A percentile compares a stretch with the other conserved stretches of the same genome.
Evolutionary conservation across 768 basidiomycete genomes (phyloP).

Genomic region (Albatrellus ellisii): DNA sequence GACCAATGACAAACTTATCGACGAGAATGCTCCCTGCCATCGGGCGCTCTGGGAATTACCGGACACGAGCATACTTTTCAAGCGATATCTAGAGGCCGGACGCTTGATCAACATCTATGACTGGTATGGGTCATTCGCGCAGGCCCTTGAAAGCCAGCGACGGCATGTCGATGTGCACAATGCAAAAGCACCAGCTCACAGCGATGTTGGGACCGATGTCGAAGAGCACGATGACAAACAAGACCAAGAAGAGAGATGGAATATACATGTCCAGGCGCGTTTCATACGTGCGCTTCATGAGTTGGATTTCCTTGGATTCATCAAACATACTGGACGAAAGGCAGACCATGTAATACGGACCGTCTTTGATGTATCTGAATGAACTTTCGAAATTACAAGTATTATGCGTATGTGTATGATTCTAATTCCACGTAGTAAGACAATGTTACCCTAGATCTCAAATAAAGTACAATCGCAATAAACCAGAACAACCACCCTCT

Average conservation of each 20-base stretch:
- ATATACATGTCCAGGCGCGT: conserved; percentile 55
- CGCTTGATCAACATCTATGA: conserved; percentile 81
- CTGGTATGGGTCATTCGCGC: conserved; percentile 72
- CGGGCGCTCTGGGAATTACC: conserved; percentile 39
- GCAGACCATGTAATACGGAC: conserved; percentile 63
- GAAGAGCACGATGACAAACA: conserved; percentile 10
- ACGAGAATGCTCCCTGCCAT: neutral
- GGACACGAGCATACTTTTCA: conserved; percentile 67
- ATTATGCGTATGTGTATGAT: no score
- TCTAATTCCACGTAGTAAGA: no score
- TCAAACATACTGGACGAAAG: conserved; percentile 71
- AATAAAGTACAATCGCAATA: no score
- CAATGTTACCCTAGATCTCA: no score
- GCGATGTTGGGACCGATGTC: neutral
- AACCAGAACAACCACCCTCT: no score
- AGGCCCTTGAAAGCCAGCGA: conserved; percentile 48
- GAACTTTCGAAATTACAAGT: conserved; percentile 2
- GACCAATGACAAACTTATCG: neutral
- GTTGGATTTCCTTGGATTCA: conserved; percentile 66
- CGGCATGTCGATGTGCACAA: conserved; percentile 13
- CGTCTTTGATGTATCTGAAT: conserved; percentile 38
- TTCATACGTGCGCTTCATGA: conserved; percentile 75
- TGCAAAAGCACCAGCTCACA: conserved; percentile 5
- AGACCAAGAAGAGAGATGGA: conserved; percentile 43
- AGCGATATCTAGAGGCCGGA: conserved; percentile 65